These are phyloP conservation scores for Closterium sp. DNA, from an alignment of 139 green algal genomes.

Conservation along the genomic window DNA sequence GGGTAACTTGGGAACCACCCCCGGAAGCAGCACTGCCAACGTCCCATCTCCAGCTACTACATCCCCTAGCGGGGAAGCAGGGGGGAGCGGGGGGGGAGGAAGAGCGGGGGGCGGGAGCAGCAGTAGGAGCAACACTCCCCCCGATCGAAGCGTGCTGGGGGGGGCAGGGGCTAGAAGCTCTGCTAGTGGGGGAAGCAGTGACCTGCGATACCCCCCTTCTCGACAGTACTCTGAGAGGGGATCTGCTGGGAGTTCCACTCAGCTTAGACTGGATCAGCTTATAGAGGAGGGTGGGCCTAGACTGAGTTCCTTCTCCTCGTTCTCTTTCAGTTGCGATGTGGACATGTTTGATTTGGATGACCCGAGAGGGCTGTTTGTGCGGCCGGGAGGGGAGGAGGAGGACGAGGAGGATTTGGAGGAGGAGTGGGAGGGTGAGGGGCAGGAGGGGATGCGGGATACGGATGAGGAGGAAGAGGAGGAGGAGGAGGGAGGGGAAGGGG, in stretches of 20 bases:
- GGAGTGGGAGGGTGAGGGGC: not conserved
- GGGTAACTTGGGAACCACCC: not conserved
- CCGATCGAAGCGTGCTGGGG: not conserved
- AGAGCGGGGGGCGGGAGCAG: not conserved
- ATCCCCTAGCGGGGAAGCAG: not conserved
- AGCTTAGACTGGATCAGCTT: not conserved
- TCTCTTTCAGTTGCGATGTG: not conserved
- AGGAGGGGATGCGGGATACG: not conserved
- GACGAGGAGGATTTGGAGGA: not conserved
- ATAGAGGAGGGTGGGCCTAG: not conserved
- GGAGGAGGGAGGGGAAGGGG: not conserved
- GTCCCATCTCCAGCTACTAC: not conserved
- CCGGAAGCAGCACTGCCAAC: not conserved
- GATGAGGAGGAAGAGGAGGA: not conserved
- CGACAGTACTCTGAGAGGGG: not conserved
- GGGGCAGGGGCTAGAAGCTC: not conserved
- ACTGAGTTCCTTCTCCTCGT: not conserved
- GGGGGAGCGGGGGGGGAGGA: no score
- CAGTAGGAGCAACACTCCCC: not conserved
- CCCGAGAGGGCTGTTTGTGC: not conserved
- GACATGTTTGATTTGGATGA: not conserved
- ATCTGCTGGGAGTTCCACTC: not conserved
- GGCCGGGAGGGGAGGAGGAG: not conserved
- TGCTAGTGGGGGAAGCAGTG: not conserved
- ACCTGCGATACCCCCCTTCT: not conserved